Conservation (phyloP, 495 filamentous ascomycete species). For the Neurospora sp. region DNA sequence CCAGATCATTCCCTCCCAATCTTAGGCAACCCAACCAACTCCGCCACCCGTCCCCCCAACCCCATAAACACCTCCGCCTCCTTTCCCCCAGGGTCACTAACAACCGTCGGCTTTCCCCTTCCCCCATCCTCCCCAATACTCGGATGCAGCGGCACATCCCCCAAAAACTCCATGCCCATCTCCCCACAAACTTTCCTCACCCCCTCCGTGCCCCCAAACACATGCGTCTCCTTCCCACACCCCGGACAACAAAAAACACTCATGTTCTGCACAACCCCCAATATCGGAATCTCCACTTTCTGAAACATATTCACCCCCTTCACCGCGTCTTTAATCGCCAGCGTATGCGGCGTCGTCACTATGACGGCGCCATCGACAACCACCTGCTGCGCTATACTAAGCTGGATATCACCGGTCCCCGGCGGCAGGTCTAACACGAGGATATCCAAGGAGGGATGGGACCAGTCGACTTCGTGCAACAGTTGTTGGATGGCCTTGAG, state of each 20-base stretch:
- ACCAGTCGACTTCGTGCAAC: constrained; percentile 89
- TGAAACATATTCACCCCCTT: constrained; percentile 87
- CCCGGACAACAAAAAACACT: constrained; percentile 71
- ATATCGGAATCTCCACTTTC: constrained; percentile 60
- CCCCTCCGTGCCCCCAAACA: constrained; percentile 56
- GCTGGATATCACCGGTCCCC: constrained; percentile 87
- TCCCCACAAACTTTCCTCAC: constrained; percentile 28
- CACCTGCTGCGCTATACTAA: constrained; percentile 88
- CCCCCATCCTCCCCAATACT: constrained; percentile 84
- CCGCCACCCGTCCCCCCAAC: constrained; percentile 53
- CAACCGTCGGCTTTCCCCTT: constrained; percentile 80
- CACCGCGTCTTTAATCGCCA: constrained; percentile 79
- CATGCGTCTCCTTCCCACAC: constrained; percentile 61
- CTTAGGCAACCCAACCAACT: constrained; percentile 31
- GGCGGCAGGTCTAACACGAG: constrained; percentile 88
- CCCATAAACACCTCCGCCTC: constrained; percentile 59
- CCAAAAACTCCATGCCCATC: constrained; percentile 56
- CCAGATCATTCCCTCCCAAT: constrained; percentile 5
- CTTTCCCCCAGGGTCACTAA: constrained; percentile 65
- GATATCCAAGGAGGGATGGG: constrained; percentile 52
- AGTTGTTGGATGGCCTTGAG: constrained; percentile 96
- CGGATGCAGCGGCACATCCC: constrained; percentile 82
- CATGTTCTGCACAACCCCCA: constrained; percentile 98
- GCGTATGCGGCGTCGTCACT: constrained; percentile 85
- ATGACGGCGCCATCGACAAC: constrained; percentile 74